Evolutionary conservation across 306 rosid species (phyloP).

Genomic region (Albizia julibrissin): DNA sequence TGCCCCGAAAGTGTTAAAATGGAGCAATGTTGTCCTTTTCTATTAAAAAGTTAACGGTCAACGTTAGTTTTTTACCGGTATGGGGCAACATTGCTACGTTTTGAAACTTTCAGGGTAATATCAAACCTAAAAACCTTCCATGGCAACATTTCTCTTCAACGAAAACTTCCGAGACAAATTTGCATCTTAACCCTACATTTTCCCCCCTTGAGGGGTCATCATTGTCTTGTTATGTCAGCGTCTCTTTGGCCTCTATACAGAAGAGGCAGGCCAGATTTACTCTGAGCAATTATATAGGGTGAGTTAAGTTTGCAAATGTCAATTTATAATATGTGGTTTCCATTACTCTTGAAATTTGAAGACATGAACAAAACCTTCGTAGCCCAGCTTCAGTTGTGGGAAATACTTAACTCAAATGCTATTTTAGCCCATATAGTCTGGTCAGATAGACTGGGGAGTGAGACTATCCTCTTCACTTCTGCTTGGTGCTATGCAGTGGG

Average conservation of each 20-base stretch:
- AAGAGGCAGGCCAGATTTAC: background rate
- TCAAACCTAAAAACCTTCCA: too few relatives aligned
- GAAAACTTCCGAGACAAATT: too few relatives aligned
- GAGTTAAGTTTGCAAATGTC: background rate
- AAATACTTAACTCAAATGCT: background rate
- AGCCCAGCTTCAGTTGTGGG: background rate
- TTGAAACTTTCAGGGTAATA: too few relatives aligned
- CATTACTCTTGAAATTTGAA: background rate
- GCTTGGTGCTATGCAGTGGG: conserved; percentile 11
- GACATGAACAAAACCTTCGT: conserved; percentile 1
- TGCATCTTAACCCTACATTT: background rate
- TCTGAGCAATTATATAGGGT: background rate
- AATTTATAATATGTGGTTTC: conserved; percentile 4
- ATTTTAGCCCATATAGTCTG: background rate
- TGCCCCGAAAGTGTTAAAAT: too few relatives aligned
- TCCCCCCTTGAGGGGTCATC: background rate
- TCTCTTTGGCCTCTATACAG: background rate
- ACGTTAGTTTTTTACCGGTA: too few relatives aligned
- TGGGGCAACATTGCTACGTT: too few relatives aligned
- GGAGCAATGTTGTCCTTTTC: too few relatives aligned
- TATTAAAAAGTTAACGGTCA: too few relatives aligned
- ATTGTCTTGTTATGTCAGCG: background rate
- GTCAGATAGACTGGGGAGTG: background rate
- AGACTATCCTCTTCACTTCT: background rate
- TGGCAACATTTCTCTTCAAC: too few relatives aligned